These are phyloP conservation scores for Biancaea sappan DNA, from an alignment of 306 rosid species.

Conservation along the genomic window DNA sequence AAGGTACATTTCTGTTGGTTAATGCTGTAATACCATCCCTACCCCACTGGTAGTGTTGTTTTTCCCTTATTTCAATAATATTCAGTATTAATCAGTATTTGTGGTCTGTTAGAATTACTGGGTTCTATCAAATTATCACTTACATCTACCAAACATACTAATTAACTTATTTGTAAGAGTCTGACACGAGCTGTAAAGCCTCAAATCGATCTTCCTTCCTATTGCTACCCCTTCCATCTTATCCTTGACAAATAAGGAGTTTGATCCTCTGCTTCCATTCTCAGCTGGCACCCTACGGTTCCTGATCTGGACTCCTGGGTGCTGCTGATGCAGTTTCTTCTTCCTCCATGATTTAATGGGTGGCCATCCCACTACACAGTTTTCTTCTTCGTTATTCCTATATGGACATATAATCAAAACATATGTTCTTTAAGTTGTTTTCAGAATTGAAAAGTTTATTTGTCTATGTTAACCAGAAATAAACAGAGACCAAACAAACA, in stretches of 20 bases:
- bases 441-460: background rate
- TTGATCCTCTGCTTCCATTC: slow-evolving; percentile 38
- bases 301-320: slow-evolving; percentile 27
- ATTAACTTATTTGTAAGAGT: slow-evolving; percentile 56
- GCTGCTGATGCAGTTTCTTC: slow-evolving; percentile 45
- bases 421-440: background rate
- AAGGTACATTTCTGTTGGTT: no score
- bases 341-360: slow-evolving; percentile 80
- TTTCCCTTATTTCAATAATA: no score
- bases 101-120: no score
- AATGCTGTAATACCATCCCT: no score
- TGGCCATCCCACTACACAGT: slow-evolving; percentile 82
- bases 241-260: slow-evolving; percentile 65
- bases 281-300: slow-evolving; percentile 30
- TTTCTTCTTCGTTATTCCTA: slow-evolving; percentile 46
- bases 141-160: slow-evolving; percentile 63
- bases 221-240: slow-evolving; percentile 83
- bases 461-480: background rate
- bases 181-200: slow-evolving; percentile 53
- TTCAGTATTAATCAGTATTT: no score
- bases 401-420: background rate
- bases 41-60: no score
- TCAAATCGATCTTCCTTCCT: slow-evolving; percentile 71
- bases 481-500: background rate
- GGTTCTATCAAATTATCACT: no score